Evolutionary conservation across 208 protist species (phyloP), one percentile per base, ranked within the genome.

Genomic region (Crithidia sp.): DNA sequence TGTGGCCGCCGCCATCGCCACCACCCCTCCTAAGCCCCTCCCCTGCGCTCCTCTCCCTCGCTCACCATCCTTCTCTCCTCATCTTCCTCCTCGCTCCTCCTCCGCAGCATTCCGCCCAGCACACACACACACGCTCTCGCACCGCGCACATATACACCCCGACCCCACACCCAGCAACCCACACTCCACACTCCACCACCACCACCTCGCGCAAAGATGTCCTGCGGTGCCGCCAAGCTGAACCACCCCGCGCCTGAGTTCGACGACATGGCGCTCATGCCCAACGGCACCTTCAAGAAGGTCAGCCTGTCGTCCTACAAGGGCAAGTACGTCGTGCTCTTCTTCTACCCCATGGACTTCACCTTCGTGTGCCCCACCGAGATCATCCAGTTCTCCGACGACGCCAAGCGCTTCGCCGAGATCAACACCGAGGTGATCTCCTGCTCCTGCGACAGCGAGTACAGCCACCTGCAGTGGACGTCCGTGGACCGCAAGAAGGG

Each of bases 341-440:
- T 99, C 92, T 99, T 99, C 89, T 98, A 98, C 82, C 97, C 97
- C 39, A 71, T 98, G 39, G 97, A 99, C 85, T 99, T 98, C 88
- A 98, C 96, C 71, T 99, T 99, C 76, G 97, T 99, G 71, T 99
- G 98, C 89, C 98, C 98, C 45, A 99, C 97, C 13, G 97, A 99
- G 90, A 98, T 99, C 71, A 95, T 97, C 76, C 94, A 97, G 74
- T 99, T 99, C 93, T 93, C 81, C 52, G 96, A 99, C 70, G 77
- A 83, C 74, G 82, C 79, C 55, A 91, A 92, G 64, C 86, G 98
- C 79, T 99, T 99, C 88, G 71, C 73, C 39, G 82, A 83, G 66
- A 58, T 94, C 50, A 87, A 90, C 81, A 93, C 83, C 71, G 97
- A 98, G 83, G 87, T 99, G 40, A 79, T 98, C 69, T 93, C 88